These are phyloP conservation scores for Sugiyamaella smithiae DNA, from an alignment of 805 yeast genomes.

Conservation along the genomic window DNA sequence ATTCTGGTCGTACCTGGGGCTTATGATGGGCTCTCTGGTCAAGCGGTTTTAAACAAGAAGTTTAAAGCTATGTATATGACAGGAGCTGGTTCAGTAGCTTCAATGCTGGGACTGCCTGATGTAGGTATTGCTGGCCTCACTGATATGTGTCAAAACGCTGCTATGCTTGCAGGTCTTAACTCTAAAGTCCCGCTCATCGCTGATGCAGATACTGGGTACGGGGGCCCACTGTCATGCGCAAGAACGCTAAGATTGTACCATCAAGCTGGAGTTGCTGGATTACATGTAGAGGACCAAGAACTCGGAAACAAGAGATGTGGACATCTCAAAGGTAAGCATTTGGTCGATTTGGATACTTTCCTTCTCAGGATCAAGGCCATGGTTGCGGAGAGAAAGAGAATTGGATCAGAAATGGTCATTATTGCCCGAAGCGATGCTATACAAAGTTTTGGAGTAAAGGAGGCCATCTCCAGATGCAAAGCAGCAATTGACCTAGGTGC, in stretches of 20 bases:
- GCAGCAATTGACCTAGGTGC: conserved; percentile 12
- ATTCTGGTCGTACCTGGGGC: conserved; percentile 10
- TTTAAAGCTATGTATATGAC: conserved; percentile 14
- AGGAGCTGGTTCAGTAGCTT: conserved; percentile 12
- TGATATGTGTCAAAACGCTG: conserved; percentile 10
- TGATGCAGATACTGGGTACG: conserved; percentile 15
- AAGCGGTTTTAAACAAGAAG: conserved; percentile 4
- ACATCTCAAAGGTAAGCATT: conserved; percentile 5
- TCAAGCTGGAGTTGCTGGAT: conserved; percentile 11
- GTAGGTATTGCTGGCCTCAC: conserved; percentile 12
- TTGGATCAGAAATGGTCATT: conserved; percentile 7
- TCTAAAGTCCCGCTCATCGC: conserved; percentile 8
- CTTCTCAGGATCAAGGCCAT: conserved; percentile 6
- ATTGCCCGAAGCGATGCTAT: conserved; percentile 12
- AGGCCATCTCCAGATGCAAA: conserved; percentile 11
- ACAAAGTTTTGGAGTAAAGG: conserved; percentile 11
- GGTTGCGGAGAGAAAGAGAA: conserved; percentile 10
- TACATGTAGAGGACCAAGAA: conserved; percentile 14
- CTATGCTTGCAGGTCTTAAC: too few species aligned
- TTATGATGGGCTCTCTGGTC: conserved; percentile 10
- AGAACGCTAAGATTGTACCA: conserved; percentile 8
- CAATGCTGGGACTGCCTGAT: conserved; percentile 9
- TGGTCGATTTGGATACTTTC: conserved; percentile 1
- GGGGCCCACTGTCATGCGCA: conserved; percentile 10
- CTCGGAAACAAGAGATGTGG: conserved; percentile 13